phyloP scores from a whole-genome alignment of 73 alveolate species.

The Diophrys sp. region DNA sequence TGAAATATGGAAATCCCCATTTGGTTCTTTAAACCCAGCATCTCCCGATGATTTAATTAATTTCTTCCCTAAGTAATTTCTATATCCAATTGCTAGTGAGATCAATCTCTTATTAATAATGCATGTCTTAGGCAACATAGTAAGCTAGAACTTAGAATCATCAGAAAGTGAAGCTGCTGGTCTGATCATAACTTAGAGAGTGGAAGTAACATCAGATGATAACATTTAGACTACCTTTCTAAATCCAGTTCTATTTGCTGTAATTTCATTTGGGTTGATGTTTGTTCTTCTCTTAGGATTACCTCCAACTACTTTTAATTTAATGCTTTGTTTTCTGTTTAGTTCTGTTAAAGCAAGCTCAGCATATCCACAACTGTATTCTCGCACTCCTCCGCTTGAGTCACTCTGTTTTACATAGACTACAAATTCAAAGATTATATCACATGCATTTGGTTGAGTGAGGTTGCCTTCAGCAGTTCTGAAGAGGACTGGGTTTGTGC shows the following conservation, averaged over 20 bases:
- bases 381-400: slow-evolving; percentile 18
- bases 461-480: slow-evolving; percentile 19
- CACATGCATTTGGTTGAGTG: slow-evolving; percentile 9
- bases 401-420: slow-evolving; percentile 26
- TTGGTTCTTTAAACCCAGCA: slow-evolving; percentile 28
- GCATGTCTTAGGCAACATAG: slow-evolving; percentile 49
- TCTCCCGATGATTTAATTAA: slow-evolving; percentile 1
- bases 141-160: slow-evolving; percentile 27
- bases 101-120: slow-evolving; percentile 35
- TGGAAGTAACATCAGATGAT: slow-evolving; percentile 8
- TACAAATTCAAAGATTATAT: slow-evolving; percentile 51
- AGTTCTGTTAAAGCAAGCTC: slow-evolving; percentile 11
- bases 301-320: slow-evolving; percentile 17
- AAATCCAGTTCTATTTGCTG: slow-evolving; percentile 16
- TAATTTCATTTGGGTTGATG: slow-evolving; percentile 33
- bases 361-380: slow-evolving; percentile 51
- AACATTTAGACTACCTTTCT: slow-evolving; percentile 12
- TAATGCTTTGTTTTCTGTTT: slow-evolving; percentile 8
- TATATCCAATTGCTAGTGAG: slow-evolving; percentile 39
- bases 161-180: slow-evolving; percentile 26
- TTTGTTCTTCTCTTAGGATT: slow-evolving; percentile 57
- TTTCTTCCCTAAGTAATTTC: slow-evolving; percentile 57
- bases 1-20: slow-evolving; percentile 37
- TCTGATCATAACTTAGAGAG: slow-evolving; percentile 25
- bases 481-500: slow-evolving; percentile 52